Percentiles rank a stretch among this genome's conserved stretches.
Conservation (phyloP, 805 yeast species). For the Cyberlindnera petersonii region DNA sequence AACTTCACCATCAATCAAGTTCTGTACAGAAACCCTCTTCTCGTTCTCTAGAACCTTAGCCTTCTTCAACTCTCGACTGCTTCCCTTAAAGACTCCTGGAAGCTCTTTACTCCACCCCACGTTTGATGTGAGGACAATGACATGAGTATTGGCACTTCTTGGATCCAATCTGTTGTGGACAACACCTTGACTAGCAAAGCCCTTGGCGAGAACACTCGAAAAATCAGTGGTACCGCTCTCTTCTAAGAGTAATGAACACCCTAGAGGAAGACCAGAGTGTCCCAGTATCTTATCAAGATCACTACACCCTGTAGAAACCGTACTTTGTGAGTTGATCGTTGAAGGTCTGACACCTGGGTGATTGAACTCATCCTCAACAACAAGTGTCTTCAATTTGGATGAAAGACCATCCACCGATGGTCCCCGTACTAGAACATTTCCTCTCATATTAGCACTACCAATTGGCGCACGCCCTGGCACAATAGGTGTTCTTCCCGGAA, state of each 20-base stretch:
- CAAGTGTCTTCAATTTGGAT: slow-evolving; percentile 7
- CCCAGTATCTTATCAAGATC: slow-evolving; percentile 71
- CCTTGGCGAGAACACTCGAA: slow-evolving; percentile 60
- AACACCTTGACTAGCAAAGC: slow-evolving; percentile 75
- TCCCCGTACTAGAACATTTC: slow-evolving; percentile 6
- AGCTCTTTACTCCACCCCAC: slow-evolving; percentile 60
- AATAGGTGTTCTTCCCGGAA: slow-evolving; percentile 4
- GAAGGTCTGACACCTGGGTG: slow-evolving; percentile 73
- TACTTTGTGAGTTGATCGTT: slow-evolving; percentile 60
- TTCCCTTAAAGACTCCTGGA: slow-evolving; percentile 75
- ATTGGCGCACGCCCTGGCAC: too few species aligned
- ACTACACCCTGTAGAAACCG: slow-evolving; percentile 74
- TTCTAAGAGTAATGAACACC: slow-evolving; percentile 64
- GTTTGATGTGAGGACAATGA: slow-evolving; percentile 58
- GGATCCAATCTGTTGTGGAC: slow-evolving; percentile 53
- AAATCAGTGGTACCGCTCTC: slow-evolving; percentile 91
- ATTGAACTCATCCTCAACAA: slow-evolving; percentile 17
- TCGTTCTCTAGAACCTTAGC: slow-evolving; percentile 53
- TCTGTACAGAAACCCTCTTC: slow-evolving; percentile 63
- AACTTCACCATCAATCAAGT: slow-evolving; percentile 41
- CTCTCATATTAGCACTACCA: slow-evolving; percentile 7
- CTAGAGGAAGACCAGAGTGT: slow-evolving; percentile 86
- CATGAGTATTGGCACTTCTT: slow-evolving; percentile 46
- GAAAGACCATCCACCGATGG: slow-evolving; percentile 2
- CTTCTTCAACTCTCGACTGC: slow-evolving; percentile 61